Evolutionary conservation across 139 green algal genomes (phyloP), one percentile per base, ranked within the genome.

Genomic region (Chlamydomonas sp.): DNA sequence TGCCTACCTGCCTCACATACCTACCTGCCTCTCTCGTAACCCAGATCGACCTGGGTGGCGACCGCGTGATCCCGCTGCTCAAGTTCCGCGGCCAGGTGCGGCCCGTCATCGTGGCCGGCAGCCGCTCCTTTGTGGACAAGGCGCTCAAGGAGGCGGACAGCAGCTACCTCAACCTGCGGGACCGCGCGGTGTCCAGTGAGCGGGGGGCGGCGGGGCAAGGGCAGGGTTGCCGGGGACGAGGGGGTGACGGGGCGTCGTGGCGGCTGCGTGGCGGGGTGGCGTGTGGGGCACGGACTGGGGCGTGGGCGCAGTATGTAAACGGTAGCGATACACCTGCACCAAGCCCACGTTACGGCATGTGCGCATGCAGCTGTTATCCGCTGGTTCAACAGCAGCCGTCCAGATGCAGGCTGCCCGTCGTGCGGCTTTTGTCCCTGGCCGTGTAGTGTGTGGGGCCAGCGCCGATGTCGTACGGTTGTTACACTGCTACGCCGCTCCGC

Each of bases 81-180:
- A 87, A 92, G 64, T 95, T 99, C 76, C 92, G 97, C 5, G 96
- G 96, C 59, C 91, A 88, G 58, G 90, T 95, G 1, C 92, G 97
- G 18, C 96, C 95, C 3, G 91, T 99, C 1, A 94, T 98, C 5
- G 77, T 99, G 6, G 93, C 94, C 8, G 97, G 96, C 71, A 95
- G 71, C 71, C 89, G 93, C 31, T 79, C 77, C 2, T 95, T 94
- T 62, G 88, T 98, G 60, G 88, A 91, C 64, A 86, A 86, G 49
- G 83, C 93, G 0, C 64, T 97, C 61, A 92, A 89, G 66, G 89
- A 85, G 15, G 94, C 95, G 66, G 92, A 96, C 85, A 83, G 76
- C 1, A 93, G 92, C 78, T 86, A 88, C 31, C 59, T 80, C 5
- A 83, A 91, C 57, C 93, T 99, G 77, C 85, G 94, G n/a, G 87